A percentile compares a stretch with the other conserved stretches of the same genome.
phyloP scores from a whole-genome alignment of 805 yeast genomes.

The Komagataella pseudopastoris region DNA sequence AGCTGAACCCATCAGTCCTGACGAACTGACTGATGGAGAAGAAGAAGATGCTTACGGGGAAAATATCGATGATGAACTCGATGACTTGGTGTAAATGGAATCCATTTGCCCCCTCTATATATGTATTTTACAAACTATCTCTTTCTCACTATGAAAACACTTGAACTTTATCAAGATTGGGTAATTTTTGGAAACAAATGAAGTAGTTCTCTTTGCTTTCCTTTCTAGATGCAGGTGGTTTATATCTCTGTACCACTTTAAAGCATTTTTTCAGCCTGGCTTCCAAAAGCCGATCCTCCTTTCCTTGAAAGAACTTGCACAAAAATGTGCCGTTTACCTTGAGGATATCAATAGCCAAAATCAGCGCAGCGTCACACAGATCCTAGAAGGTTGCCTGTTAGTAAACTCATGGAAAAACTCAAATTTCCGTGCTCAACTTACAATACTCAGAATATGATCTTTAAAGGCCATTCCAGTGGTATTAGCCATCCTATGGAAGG shows the following conservation, averaged over 20 bases:
- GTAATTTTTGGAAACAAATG: slow-evolving; percentile 43
- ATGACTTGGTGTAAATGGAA: not conserved
- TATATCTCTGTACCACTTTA: slow-evolving; percentile 47
- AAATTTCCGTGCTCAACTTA: slow-evolving; percentile 14
- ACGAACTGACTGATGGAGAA: not conserved
- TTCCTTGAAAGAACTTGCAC: slow-evolving; percentile 78
- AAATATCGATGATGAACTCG: not conserved
- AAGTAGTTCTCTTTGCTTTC: slow-evolving; percentile 80
- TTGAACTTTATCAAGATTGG: slow-evolving; percentile 23
- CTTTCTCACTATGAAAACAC: slow-evolving; percentile 19
- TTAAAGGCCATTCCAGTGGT: slow-evolving; percentile 71
- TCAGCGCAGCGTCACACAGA: slow-evolving; percentile 81
- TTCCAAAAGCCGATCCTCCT: slow-evolving; percentile 59
- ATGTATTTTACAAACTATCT: slow-evolving; percentile 1
- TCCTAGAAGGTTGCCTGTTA: slow-evolving; percentile 25
- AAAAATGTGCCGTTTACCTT: slow-evolving; percentile 60
- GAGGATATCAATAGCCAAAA: slow-evolving; percentile 60
- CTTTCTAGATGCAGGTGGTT: slow-evolving; percentile 69
- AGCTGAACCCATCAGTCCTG: not conserved
- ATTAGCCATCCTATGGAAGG: slow-evolving; percentile 86
- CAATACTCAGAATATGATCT: slow-evolving; percentile 77
- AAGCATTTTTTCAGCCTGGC: slow-evolving; percentile 44
- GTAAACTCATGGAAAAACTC: not conserved
- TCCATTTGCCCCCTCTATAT: not conserved
- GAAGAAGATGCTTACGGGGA: not conserved